phyloP scores from a whole-genome alignment of 306 rosid species.

The Vicia sativa region DNA sequence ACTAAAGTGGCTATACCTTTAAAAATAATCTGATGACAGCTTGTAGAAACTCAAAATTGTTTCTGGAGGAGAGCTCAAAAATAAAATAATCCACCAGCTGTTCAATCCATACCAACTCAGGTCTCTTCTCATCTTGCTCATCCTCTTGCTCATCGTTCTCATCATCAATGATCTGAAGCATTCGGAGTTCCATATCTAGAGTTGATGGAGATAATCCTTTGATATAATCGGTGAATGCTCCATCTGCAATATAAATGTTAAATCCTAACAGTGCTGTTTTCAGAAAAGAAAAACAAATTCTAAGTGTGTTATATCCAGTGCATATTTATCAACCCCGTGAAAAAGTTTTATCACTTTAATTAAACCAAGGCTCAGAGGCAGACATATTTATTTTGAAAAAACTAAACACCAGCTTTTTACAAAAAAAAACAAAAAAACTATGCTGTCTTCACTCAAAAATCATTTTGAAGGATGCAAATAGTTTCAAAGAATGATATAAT shows the following conservation, averaged over 20 bases:
- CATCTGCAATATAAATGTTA: constrained; percentile 51
- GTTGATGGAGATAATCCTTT: constrained; percentile 80
- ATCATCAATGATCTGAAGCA: constrained; percentile 81
- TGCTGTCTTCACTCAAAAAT: not conserved
- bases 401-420: not conserved
- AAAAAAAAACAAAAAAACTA: too few species aligned
- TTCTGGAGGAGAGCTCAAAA: constrained; percentile 69
- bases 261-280: not conserved
- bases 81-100: constrained; percentile 80
- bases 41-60: constrained; percentile 91
- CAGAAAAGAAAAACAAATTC: not conserved
- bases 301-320: not conserved
- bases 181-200: constrained; percentile 88
- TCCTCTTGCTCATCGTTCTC: constrained; percentile 62
- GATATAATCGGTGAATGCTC: constrained; percentile 75
- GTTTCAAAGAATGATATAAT: not conserved
- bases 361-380: not conserved
- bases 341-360: not conserved
- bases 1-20: constrained; percentile 56
- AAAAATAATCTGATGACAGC: constrained; percentile 84
- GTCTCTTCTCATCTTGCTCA: constrained; percentile 64
- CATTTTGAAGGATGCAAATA: constrained; percentile 14
- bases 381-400: not conserved
- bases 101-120: constrained; percentile 64
- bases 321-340: not conserved